Base-by-base conservation (phyloP, 768 basidiomycete genomes). In the Suillus clintonianus region DNA sequence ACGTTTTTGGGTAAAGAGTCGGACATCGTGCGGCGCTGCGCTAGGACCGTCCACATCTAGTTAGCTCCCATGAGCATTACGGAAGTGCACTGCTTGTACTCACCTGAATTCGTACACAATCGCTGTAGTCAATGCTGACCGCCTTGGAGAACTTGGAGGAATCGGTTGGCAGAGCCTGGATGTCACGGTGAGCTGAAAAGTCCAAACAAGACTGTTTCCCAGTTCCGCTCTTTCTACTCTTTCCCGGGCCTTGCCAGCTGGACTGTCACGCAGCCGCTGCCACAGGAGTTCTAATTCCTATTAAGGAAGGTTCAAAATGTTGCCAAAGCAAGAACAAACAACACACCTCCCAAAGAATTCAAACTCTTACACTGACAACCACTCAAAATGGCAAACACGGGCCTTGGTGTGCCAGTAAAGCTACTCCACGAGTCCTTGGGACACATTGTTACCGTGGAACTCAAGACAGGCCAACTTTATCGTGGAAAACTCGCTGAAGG, bases 401-500 rank as follows among this genome's bases (percentile, higher is more conserved):
- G 93, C 66, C 85, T 97, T 65, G 96, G 96, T 75, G 92, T 98
- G 63, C 97, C 97, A 65, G 92, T 97, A 67, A 99, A 99, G 78
- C 87, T 99, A 57, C 83, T 99, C 50, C 97, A 99, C 73, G 97
- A 99, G 81, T 92, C 94, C 61, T 82, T 99, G 34, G 97, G 97
- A 24, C 97, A 99, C 72, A 82, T 98, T 61, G 91, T 99, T 67
- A 98, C 97, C 5, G 94, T 96, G n/a, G 97, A 99, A 77, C 86
- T 98, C 62, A 99, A 99, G 79, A 97, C 95, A 2, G 97, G 96
- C 11, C 96, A 98, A 74, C 85, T 97, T 59, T 99, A 99, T 79
- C 85, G 97, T 55, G 97, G 97, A 69, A 99, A 97, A 79, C 86
- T 99, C 45, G 93, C 94, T 17, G 97, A 99, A 83, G 97, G 97